phyloP scores from a whole-genome alignment of 495 filamentous ascomycete species.

The Mycothermus thermophilus region DNA sequence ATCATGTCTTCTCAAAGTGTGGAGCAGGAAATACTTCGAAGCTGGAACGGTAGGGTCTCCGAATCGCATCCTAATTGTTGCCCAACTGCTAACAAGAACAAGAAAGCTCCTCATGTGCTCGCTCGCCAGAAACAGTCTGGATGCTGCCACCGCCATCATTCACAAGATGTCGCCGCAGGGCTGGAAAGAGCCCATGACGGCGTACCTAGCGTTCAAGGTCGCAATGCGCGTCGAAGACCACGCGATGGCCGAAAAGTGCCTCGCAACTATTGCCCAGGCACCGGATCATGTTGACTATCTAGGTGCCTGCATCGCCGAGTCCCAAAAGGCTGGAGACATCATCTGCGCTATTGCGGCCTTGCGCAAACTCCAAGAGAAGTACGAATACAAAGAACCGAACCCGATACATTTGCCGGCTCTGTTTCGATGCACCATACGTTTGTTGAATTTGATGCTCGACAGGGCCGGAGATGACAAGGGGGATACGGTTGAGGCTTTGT shows the following conservation, averaged over 20 bases:
- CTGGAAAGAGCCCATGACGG: conserved; percentile 46
- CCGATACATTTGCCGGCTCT: conserved; percentile 53
- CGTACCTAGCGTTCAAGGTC: conserved; percentile 62
- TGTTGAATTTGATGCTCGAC: conserved; percentile 43
- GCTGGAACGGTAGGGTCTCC: conserved; percentile 40
- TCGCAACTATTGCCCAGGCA: conserved; percentile 35
- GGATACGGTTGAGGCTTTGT: conserved; percentile 36
- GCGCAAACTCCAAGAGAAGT: conserved; percentile 43
- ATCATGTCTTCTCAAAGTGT: conserved; percentile 48
- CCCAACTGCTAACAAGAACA: conserved; percentile 8
- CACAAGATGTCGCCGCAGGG: conserved; percentile 43
- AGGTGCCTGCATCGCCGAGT: conserved; percentile 64
- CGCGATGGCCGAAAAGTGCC: conserved; percentile 43
- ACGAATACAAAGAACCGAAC: conserved; percentile 34
- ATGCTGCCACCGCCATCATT: conserved; percentile 41
- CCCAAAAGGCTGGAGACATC: conserved; percentile 50
- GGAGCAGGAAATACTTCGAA: conserved; percentile 50
- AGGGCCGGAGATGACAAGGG: conserved; percentile 15
- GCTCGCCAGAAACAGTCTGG: conserved; percentile 39
- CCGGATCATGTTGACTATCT: conserved; percentile 45
- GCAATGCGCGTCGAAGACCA: conserved; percentile 46
- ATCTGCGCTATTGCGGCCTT: conserved; percentile 42
- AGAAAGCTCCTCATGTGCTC: conserved; percentile 62
- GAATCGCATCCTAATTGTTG: too few relatives aligned
- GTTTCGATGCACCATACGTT: conserved; percentile 47